These are phyloP conservation scores for Fusarium ambrosium DNA, from an alignment of 2,329 filamentous ascomycete species.

Conservation along the genomic window DNA sequence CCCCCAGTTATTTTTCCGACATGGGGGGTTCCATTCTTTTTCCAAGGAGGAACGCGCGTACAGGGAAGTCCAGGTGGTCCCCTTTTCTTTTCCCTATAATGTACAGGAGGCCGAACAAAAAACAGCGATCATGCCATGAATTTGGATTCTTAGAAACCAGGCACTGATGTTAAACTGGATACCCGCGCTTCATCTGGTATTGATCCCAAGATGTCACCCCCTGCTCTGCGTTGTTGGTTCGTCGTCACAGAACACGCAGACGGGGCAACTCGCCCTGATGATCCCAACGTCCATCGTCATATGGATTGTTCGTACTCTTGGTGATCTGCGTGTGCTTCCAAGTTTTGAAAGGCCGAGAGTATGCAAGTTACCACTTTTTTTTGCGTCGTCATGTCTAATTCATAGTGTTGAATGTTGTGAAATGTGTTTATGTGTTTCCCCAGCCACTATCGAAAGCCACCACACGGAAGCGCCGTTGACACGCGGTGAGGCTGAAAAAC, in stretches of 20 bases:
- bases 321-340: slow-evolving; percentile 15
- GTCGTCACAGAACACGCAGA: neutral
- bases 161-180: neutral
- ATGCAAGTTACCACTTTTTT: neutral
- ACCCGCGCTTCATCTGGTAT: neutral
- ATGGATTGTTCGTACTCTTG: neutral
- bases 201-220: neutral
- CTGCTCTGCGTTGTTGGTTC: neutral
- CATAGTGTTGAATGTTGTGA: neutral
- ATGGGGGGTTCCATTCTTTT: slow-evolving; percentile 18
- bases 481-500: slow-evolving; percentile 6
- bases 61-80: neutral
- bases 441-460: neutral
- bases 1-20: slow-evolving; percentile 39
- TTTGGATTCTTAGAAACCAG: neutral
- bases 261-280: slow-evolving; percentile 21
- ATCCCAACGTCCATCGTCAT: slow-evolving; percentile 27
- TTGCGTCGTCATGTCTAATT: neutral
- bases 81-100: neutral
- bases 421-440: neutral
- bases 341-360: slow-evolving; percentile 10
- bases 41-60: slow-evolving; percentile 35
- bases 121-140: neutral
- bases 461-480: neutral
- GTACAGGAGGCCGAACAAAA: neutral